A percentile compares a stretch with the other conserved stretches of the same genome.
Evolutionary conservation across 192 early-diverging fungal genomes (phyloP).

Genomic region (Mortierella antarctica): DNA sequence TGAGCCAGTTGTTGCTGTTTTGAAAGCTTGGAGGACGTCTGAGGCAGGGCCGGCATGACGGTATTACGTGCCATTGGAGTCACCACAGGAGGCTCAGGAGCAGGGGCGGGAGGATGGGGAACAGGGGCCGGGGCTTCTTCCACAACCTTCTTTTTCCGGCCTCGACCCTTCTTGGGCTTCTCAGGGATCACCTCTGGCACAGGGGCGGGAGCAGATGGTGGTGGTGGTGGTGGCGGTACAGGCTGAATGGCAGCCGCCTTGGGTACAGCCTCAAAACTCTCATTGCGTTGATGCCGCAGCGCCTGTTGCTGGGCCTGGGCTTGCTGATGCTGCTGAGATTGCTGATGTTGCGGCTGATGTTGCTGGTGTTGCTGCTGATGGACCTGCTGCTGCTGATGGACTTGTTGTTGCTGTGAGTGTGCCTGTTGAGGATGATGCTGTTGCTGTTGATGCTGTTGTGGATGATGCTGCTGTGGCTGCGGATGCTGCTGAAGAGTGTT

Average conservation of each 20-base stretch:
- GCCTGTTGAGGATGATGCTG: constrained; percentile 10
- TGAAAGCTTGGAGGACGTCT: constrained; percentile 22
- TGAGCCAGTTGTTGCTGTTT: constrained; percentile 25
- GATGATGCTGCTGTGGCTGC: constrained; percentile 31
- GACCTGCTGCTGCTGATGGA: constrained; percentile 3
- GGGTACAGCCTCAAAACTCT: constrained; percentile 24
- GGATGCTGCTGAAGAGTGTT: constrained; percentile 32
- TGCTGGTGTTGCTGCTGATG: constrained; percentile 26
- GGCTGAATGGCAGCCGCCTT: constrained; percentile 5
- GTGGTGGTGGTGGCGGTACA: constrained; percentile 2
- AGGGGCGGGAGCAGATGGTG: not conserved
- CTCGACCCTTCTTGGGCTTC: constrained; percentile 37
- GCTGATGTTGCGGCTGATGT: constrained; percentile 7
- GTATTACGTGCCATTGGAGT: constrained; percentile 15
- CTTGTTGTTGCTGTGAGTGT: constrained; percentile 20
- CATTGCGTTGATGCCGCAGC: constrained; percentile 28
- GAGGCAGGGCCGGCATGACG: constrained; percentile 10
- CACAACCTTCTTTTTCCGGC: constrained; percentile 38
- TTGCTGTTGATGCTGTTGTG: constrained; percentile 21
- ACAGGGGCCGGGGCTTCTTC: constrained; percentile 10
- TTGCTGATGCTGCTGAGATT: constrained; percentile 12
- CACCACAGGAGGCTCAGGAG: constrained; percentile 15
- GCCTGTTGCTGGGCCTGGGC: constrained; percentile 16
- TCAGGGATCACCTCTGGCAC: constrained; percentile 6
- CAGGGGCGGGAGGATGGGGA: constrained; percentile 13